phyloP scores from a whole-genome alignment of 1,284 basidiomycete species.

The Pseudozyma flocculosa region DNA sequence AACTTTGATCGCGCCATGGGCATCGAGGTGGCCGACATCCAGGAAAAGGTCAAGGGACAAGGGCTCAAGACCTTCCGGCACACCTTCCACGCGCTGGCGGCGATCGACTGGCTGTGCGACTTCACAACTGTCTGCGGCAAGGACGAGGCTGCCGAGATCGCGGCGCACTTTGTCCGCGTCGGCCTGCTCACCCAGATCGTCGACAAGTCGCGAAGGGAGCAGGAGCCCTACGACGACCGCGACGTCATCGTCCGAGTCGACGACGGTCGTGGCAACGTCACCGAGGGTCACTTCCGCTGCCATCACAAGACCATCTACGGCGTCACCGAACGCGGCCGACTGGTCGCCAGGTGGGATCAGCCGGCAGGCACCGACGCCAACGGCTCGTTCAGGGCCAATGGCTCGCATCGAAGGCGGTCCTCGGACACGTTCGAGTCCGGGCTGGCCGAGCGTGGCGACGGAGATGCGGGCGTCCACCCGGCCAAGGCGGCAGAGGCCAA shows the following conservation, averaged over 20 bases:
- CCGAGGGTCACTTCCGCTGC: slow-evolving; percentile 76
- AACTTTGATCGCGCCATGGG: slow-evolving; percentile 61
- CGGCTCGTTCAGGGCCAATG: not conserved
- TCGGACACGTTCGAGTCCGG: slow-evolving; percentile 9
- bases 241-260: slow-evolving; percentile 47
- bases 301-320: slow-evolving; percentile 91
- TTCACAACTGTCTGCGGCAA: slow-evolving; percentile 93
- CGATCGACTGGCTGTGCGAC: slow-evolving; percentile 95
- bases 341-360: slow-evolving; percentile 71
- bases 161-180: slow-evolving; percentile 94
- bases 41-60: slow-evolving; percentile 67
- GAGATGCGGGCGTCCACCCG: not conserved
- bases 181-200: slow-evolving; percentile 79
- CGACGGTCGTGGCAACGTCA: slow-evolving; percentile 34
- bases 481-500: slow-evolving; percentile 9
- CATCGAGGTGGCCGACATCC: slow-evolving; percentile 65
- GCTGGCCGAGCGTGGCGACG: slow-evolving; percentile 6
- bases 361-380: not conserved
- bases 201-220: slow-evolving; percentile 59
- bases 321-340: slow-evolving; percentile 84
- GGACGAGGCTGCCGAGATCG: slow-evolving; percentile 95
- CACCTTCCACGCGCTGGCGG: slow-evolving; percentile 81
- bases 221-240: slow-evolving; percentile 38
- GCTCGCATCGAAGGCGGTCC: not conserved
- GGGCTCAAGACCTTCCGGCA: slow-evolving; percentile 75